These are phyloP conservation scores for Oryza coarctata DNA, from an alignment of 176 grass and related monocot species.

Conservation along the genomic window DNA sequence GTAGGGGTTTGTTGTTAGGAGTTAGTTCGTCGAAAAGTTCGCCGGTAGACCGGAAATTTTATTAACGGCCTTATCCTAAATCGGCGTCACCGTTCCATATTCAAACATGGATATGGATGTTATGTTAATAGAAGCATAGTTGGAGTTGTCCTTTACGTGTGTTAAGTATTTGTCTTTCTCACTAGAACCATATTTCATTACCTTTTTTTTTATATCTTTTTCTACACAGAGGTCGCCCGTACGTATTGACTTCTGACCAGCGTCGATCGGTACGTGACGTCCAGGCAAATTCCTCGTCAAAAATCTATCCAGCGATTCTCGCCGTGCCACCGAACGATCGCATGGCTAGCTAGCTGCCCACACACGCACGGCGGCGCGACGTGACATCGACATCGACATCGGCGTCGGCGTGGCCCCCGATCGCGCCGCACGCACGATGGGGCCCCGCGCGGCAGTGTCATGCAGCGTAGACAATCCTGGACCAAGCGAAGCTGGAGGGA, in stretches of 20 bases:
- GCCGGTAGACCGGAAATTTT: conserved; percentile 14
- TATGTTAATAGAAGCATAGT: neutral
- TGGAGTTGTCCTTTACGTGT: neutral
- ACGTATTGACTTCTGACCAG: neutral
- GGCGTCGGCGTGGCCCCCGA: too few relatives aligned
- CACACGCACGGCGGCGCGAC: neutral
- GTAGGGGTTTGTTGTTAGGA: neutral
- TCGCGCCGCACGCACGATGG: too few relatives aligned
- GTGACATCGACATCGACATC: neutral
- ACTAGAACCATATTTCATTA: neutral
- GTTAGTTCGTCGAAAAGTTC: neutral
- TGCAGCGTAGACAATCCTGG: too few relatives aligned
- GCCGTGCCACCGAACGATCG: too few relatives aligned
- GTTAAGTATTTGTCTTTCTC: neutral
- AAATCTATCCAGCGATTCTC: too few relatives aligned
- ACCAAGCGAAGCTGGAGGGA: too few relatives aligned
- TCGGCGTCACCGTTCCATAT: neutral
- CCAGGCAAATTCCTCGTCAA: too few relatives aligned
- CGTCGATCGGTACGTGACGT: too few relatives aligned
- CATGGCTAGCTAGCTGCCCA: neutral
- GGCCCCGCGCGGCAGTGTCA: too few relatives aligned
- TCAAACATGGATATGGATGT: neutral
- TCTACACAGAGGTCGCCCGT: neutral
- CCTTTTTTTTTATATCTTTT: neutral
- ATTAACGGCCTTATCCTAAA: neutral